Percentiles rank a stretch among this genome's conserved stretches.
These are phyloP conservation scores for Paramecium tetraurelia DNA, from an alignment of 73 alveolate species.

Conservation along the genomic window DNA sequence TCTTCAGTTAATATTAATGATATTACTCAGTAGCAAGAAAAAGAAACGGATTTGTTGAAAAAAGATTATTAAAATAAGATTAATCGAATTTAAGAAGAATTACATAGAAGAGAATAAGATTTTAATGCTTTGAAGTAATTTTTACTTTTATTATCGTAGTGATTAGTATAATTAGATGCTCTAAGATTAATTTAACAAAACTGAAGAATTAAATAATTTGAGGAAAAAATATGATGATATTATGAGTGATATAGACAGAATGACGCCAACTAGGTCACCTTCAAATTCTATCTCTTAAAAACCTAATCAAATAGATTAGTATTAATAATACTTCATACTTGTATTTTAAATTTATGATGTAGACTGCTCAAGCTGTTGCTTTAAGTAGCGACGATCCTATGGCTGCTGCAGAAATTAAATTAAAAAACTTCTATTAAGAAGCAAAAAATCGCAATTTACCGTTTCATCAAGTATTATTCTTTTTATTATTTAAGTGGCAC, in stretches of 20 bases:
- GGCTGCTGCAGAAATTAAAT: neutral
- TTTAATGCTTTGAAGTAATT: neutral
- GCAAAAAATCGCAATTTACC: neutral
- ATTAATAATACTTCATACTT: neutral
- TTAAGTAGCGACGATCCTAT: neutral
- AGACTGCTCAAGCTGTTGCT: slow-evolving; percentile 36
- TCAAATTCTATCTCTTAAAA: neutral
- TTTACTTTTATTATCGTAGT: neutral
- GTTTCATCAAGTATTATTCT: neutral
- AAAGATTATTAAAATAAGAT: neutral
- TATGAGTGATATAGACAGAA: neutral
- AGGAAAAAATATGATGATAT: neutral
- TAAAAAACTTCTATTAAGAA: neutral
- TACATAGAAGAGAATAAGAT: neutral
- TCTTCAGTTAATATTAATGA: neutral
- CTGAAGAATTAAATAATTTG: neutral
- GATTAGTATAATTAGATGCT: neutral
- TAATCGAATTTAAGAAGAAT: neutral
- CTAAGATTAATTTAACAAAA: neutral
- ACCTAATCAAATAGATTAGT: neutral
- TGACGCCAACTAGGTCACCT: slow-evolving; percentile 1
- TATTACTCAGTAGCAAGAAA: neutral
- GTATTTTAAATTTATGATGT: neutral
- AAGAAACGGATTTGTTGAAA: neutral
- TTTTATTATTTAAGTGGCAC: neutral